phyloP scores from a whole-genome alignment of 129 eudicot species.

The Flaveria linearis region DNA sequence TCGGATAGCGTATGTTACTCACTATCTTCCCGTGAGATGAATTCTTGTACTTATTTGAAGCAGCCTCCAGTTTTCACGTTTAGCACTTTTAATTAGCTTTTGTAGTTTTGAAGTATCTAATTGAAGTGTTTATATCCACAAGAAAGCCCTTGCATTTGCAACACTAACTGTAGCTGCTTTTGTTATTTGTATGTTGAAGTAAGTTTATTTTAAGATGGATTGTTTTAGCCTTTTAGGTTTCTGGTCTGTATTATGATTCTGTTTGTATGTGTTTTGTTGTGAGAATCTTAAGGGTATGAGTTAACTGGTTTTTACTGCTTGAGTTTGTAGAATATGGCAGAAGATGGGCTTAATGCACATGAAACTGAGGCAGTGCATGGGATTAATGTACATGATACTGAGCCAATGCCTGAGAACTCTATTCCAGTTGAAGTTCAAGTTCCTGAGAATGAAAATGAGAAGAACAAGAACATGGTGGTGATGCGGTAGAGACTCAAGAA shows the following conservation, averaged over 20 bases:
- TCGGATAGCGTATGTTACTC: too few relatives aligned
- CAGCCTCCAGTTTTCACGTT: too few relatives aligned
- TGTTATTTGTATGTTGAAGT: background rate
- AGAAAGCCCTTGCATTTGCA: too few relatives aligned
- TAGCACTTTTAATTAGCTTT: too few relatives aligned
- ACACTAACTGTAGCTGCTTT: too few relatives aligned
- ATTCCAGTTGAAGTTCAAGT: conserved; percentile 47
- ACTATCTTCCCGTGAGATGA: too few relatives aligned
- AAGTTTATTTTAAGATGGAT: background rate
- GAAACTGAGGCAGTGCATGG: conserved; percentile 18
- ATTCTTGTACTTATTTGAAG: too few relatives aligned
- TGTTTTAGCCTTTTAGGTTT: background rate
- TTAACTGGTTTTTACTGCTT: conserved; percentile 13
- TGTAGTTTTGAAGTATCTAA: too few relatives aligned
- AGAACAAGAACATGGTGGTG: conserved; percentile 27
- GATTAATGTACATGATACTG: conserved; percentile 37
- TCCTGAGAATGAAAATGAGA: conserved; percentile 42
- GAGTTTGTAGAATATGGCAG: conserved; percentile 50
- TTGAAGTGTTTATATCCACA: too few relatives aligned
- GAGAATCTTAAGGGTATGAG: background rate
- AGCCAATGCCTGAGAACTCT: conserved; percentile 45
- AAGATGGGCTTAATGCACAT: conserved; percentile 43
- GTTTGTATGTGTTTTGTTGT: background rate
- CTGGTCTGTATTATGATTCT: background rate
- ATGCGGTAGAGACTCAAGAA: conserved; percentile 16